Evolutionary conservation across 208 protist species (phyloP).

Genomic region (Trypanosoma mega): DNA sequence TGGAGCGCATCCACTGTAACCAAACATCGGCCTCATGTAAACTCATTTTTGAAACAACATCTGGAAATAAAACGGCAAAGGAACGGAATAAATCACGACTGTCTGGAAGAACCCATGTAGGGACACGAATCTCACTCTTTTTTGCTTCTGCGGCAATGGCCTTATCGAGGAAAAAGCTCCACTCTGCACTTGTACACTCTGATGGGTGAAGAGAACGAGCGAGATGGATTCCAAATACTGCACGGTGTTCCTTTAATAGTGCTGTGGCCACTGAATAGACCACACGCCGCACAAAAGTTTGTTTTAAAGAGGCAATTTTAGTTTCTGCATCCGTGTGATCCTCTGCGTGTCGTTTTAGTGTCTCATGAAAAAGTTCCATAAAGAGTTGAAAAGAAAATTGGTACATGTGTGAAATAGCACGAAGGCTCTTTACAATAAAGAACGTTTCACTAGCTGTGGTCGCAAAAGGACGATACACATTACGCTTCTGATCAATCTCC

Average conservation of each 20-base stretch:
- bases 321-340: slow-evolving; percentile 78
- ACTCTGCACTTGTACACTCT: slow-evolving; percentile 75
- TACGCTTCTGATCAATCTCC: slow-evolving; percentile 92
- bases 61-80: slow-evolving; percentile 77
- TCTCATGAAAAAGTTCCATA: slow-evolving; percentile 79
- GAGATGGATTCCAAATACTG: slow-evolving; percentile 96
- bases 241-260: slow-evolving; percentile 96
- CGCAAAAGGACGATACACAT: slow-evolving; percentile 95
- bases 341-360: slow-evolving; percentile 64
- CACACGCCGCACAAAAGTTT: slow-evolving; percentile 81
- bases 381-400: slow-evolving; percentile 95
- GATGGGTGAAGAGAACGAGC: slow-evolving; percentile 73
- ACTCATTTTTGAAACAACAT: slow-evolving; percentile 65
- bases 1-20: slow-evolving; percentile 88
- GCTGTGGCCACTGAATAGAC: slow-evolving; percentile 83
- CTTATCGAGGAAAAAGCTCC: slow-evolving; percentile 93
- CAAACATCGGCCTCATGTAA: slow-evolving; percentile 90
- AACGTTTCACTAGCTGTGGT: slow-evolving; percentile 87
- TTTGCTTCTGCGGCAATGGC: slow-evolving; percentile 51
- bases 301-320: slow-evolving; percentile 78
- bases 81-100: slow-evolving; percentile 70
- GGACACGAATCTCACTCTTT: slow-evolving; percentile 68
- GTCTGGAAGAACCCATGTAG: slow-evolving; percentile 88
- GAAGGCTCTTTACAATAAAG: slow-evolving; percentile 92
- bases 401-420: slow-evolving; percentile 97